Percentiles rank a stretch among this genome's conserved stretches.
These are phyloP conservation scores for Cordia subcordata DNA, from an alignment of 257 asterid species.

Conservation along the genomic window DNA sequence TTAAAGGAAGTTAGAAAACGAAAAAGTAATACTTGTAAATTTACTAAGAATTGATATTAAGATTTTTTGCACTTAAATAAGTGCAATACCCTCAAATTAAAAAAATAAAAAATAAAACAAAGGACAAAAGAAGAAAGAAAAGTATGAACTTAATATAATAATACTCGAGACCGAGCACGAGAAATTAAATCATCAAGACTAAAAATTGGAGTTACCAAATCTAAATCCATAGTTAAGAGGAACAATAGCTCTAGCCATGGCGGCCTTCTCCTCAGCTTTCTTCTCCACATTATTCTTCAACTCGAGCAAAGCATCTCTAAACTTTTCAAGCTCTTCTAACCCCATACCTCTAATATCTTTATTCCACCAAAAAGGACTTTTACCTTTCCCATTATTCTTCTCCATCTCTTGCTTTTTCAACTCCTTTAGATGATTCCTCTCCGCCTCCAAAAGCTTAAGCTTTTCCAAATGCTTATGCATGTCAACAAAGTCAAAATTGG, in stretches of 20 bases:
- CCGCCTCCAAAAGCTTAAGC: background rate
- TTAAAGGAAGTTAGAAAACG: too few relatives aligned
- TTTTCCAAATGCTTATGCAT: background rate
- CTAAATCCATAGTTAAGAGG: background rate
- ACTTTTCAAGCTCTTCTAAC: background rate
- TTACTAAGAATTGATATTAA: too few relatives aligned
- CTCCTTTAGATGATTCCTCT: background rate
- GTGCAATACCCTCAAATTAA: too few relatives aligned
- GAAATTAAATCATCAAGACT: too few relatives aligned
- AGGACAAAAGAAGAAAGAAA: too few relatives aligned
- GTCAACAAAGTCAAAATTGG: background rate
- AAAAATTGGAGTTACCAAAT: background rate
- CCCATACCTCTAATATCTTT: background rate
- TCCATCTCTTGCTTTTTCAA: background rate
- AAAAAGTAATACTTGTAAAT: too few relatives aligned
- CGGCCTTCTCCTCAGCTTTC: background rate
- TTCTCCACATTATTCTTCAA: slow-evolving; percentile 1
- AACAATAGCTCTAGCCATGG: background rate
- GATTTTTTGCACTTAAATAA: too few relatives aligned
- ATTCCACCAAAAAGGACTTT: background rate
- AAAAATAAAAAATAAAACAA: too few relatives aligned
- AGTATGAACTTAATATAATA: too few relatives aligned
- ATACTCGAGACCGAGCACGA: too few relatives aligned
- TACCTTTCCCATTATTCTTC: background rate
- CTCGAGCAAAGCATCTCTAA: background rate